phyloP scores from a whole-genome alignment of 1,284 basidiomycete species.

The Tremellales sp. region DNA sequence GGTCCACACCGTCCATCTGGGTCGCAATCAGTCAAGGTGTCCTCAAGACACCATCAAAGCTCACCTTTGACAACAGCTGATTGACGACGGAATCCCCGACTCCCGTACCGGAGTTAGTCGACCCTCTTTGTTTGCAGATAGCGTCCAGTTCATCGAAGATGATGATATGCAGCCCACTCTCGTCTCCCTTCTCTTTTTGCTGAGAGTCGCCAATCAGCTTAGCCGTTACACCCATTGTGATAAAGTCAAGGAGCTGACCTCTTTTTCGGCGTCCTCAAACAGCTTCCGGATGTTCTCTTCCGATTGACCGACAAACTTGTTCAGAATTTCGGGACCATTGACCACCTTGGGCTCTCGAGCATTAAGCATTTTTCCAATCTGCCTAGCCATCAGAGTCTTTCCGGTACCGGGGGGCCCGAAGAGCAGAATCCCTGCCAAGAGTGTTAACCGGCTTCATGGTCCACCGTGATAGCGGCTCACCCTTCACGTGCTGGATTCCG shows the following conservation, averaged over 20 bases:
- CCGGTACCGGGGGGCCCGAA: conserved; percentile 97
- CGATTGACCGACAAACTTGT: conserved; percentile 96
- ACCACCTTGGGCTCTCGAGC: conserved; percentile 98
- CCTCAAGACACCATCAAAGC: conserved; percentile 15
- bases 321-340: conserved; percentile 90
- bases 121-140: conserved; percentile 97
- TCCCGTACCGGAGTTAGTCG: conserved; percentile 80
- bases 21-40: conserved; percentile 1
- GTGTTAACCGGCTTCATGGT: not conserved
- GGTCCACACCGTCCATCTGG: conserved; percentile 98
- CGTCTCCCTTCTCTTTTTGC: conserved; percentile 98
- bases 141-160: conserved; percentile 99
- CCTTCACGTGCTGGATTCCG: conserved; percentile 98
- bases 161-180: conserved; percentile 97
- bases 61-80: conserved; percentile 91
- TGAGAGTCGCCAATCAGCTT: conserved; percentile 36
- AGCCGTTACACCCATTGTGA: not conserved
- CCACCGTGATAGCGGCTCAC: conserved; percentile 50
- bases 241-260: conserved; percentile 55
- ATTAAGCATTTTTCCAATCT: conserved; percentile 99
- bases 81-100: conserved; percentile 99
- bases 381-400: conserved; percentile 96
- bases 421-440: conserved; percentile 72
- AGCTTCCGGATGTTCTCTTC: conserved; percentile 99
- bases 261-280: conserved; percentile 95